A percentile compares a stretch with the other conserved stretches of the same genome.
phyloP scores from a whole-genome alignment of 1,284 basidiomycete genomes.

The Heliocybe sulcata region DNA sequence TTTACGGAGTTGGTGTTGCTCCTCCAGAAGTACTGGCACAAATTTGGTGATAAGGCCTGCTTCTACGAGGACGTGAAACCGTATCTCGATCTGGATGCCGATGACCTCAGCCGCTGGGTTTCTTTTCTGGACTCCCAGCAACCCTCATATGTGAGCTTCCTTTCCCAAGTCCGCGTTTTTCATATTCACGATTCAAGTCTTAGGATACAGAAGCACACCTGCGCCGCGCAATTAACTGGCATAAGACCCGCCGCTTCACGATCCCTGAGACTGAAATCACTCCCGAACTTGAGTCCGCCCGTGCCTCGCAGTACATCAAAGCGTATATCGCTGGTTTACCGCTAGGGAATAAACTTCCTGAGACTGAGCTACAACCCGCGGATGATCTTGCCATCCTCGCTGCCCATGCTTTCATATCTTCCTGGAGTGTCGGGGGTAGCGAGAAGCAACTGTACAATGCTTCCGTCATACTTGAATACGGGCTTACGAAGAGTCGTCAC shows the following conservation, averaged over 20 bases:
- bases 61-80: conserved; percentile 80
- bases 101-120: conserved; percentile 44
- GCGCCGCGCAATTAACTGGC: conserved; percentile 58
- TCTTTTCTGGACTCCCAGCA: conserved; percentile 43
- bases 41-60: conserved; percentile 74
- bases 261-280: conserved; percentile 41
- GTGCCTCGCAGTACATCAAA: conserved; percentile 43
- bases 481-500: conserved; percentile 64
- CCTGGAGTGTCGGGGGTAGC: conserved; percentile 51
- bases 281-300: conserved; percentile 44
- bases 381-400: conserved; percentile 80
- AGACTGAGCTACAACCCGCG: conserved; percentile 80
- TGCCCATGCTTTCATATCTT: conserved; percentile 57
- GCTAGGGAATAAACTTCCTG: conserved; percentile 57
- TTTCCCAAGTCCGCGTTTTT: not conserved
- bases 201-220: conserved; percentile 44
- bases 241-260: conserved; percentile 63
- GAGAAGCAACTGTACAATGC: conserved; percentile 59
- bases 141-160: conserved; percentile 38
- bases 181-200: not conserved
- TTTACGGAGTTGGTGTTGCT: conserved; percentile 32
- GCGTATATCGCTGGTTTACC: conserved; percentile 61
- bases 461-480: conserved; percentile 62
- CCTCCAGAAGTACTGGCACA: conserved; percentile 62
- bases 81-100: conserved; percentile 45